phyloP scores from a whole-genome alignment of 768 basidiomycete species.

The Sarcodon aspratus region DNA sequence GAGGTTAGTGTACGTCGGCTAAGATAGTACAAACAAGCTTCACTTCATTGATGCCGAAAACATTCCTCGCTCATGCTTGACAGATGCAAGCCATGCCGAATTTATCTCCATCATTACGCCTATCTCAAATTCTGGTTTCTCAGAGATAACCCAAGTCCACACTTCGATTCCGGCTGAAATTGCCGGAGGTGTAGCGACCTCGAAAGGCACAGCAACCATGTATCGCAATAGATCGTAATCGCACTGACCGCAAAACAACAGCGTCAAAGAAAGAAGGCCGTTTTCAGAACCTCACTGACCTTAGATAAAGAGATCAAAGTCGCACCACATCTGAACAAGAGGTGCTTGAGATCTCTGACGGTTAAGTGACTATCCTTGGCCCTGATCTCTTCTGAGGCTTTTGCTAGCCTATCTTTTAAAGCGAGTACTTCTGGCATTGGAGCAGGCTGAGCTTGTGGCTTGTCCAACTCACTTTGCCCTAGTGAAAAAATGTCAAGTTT shows the following conservation, averaged over 20 bases:
- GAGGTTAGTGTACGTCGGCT: not conserved
- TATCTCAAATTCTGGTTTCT: constrained; percentile 74
- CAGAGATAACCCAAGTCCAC: constrained; percentile 93
- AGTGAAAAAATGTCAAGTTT: not conserved
- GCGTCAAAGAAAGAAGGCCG: not conserved
- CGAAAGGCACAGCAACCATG: constrained; percentile 80
- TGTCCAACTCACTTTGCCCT: constrained; percentile 32
- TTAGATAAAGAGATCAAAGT: constrained; percentile 59
- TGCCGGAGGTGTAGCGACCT: constrained; percentile 77
- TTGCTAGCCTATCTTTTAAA: constrained; percentile 57
- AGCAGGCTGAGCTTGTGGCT: constrained; percentile 39
- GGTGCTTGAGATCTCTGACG: constrained; percentile 71
- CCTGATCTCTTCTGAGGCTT: constrained; percentile 56
- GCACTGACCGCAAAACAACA: constrained; percentile 32
- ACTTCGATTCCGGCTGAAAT: constrained; percentile 84
- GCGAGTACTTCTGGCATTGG: constrained; percentile 50
- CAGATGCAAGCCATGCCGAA: constrained; percentile 79
- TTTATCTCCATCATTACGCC: constrained; percentile 78
- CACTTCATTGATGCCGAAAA: constrained; percentile 80
- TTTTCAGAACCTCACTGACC: constrained; percentile 23
- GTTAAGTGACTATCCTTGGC: constrained; percentile 64
- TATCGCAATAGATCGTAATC: constrained; percentile 82
- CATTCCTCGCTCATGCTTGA: constrained; percentile 67
- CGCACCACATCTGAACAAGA: constrained; percentile 82
- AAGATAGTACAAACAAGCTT: constrained; percentile 17